Percentiles rank a stretch among this genome's conserved stretches.
Conservation (phyloP, 345 rosid genomes). For the Eucalyptus grandis region DNA sequence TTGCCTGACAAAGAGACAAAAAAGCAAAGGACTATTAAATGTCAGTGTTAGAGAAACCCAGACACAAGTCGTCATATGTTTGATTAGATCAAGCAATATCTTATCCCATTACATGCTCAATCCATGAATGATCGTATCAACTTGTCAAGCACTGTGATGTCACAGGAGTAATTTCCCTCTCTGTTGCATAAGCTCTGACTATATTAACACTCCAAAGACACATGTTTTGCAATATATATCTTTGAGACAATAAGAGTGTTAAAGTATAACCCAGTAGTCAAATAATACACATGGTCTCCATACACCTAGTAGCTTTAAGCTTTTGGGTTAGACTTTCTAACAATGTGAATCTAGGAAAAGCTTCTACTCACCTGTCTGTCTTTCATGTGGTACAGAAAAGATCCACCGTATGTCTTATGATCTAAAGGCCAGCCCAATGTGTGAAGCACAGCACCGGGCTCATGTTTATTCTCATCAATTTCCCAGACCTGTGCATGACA, state of each 20-base stretch:
- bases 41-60: neutral
- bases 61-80: neutral
- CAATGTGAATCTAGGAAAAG: neutral
- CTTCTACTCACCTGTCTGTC: constrained; percentile 51
- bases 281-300: neutral
- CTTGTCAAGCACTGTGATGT: neutral
- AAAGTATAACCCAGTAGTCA: neutral
- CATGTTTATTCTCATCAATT: constrained; percentile 74
- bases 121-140: neutral
- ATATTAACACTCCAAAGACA: neutral
- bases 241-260: neutral
- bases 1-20: neutral
- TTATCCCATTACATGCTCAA: neutral
- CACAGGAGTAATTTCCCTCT: neutral
- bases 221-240: neutral
- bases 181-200: neutral
- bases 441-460: constrained; percentile 79
- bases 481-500: constrained; percentile 72
- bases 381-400: constrained; percentile 94
- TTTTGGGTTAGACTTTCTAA: neutral
- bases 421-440: constrained; percentile 96
- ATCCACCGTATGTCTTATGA: constrained; percentile 83
- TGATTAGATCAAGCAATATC: neutral
- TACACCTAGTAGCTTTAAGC: neutral
- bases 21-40: neutral